phyloP scores from a whole-genome alignment of 768 basidiomycete genomes.

The Collybiopsis luxurians region DNA sequence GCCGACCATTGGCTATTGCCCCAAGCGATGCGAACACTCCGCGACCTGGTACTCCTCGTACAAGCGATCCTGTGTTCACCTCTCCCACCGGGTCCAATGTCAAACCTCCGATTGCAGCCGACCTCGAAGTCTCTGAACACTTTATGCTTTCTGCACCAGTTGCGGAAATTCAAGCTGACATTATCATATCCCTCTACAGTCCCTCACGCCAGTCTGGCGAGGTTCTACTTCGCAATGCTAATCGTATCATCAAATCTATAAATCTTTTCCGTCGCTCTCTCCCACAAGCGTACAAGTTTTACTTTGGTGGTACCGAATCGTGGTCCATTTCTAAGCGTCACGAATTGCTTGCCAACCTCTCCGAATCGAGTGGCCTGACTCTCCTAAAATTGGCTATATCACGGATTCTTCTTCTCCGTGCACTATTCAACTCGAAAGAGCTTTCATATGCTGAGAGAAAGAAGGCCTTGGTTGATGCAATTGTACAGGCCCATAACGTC shows the following conservation, averaged over 20 bases:
- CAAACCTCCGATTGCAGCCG: conserved; percentile 10
- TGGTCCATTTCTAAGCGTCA: conserved; percentile 67
- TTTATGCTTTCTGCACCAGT: conserved; percentile 74
- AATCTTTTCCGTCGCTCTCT: conserved; percentile 64
- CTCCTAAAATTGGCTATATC: conserved; percentile 81
- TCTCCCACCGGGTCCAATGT: conserved; percentile 11
- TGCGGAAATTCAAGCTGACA: conserved; percentile 84
- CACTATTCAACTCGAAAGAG: conserved; percentile 75
- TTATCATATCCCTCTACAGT: conserved; percentile 82
- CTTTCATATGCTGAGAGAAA: conserved; percentile 62
- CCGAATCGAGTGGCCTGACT: conserved; percentile 80
- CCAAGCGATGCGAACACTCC: conserved; percentile 85
- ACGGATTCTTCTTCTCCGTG: conserved; percentile 73
- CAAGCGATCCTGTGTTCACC: conserved; percentile 11
- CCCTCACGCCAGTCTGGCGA: conserved; percentile 71
- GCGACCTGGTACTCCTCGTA: conserved; percentile 44
- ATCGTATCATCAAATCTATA: conserved; percentile 77
- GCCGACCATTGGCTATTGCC: conserved; percentile 78
- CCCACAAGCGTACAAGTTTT: conserved; percentile 69
- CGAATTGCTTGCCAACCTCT: conserved; percentile 68
- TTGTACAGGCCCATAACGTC: conserved; percentile 84
- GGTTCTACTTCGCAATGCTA: conserved; percentile 72
- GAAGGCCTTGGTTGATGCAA: conserved; percentile 77
- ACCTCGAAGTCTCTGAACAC: conserved; percentile 67
- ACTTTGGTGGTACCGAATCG: conserved; percentile 76